Base-by-base conservation (phyloP, 257 asterid species). In the Gardenia jasminoides region DNA sequence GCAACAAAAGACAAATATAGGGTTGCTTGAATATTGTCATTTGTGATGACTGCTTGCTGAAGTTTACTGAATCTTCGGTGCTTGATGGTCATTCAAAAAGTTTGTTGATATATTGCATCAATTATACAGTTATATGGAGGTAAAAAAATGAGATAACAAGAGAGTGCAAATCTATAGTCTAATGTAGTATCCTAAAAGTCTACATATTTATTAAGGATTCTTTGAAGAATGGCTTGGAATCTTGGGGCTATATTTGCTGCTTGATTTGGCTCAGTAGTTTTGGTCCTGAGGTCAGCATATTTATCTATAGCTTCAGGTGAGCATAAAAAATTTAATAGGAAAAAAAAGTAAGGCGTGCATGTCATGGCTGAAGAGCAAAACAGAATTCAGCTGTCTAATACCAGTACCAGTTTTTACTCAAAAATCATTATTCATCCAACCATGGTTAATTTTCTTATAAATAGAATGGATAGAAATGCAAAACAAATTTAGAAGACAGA, bases 301-400 rank as follows among this genome's bases (percentile, higher is more conserved):
- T 94, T 98, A 84, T 94, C 99, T 76, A 94, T 91, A 70, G 98
- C 97, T 89, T 94, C 93, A 78, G 96, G 97, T 94, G 90, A 78
- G 44, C 44, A 71, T 61, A 80, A 43, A 85, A 82, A 80, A 33
- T 33, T 79, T 6, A 68, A 76, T 16, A 33, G 24, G n/a, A n/a
- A 78, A 56, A 7, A 64, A 15, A 26, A 69, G 39, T n/a, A 17
- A 71, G 33, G n/a, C 24, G 24, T 41, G 12, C 22, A 62, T 28
- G 64, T 43, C 75, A 62, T 19, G n/a, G 70, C 28, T 36, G 47
- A 69, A 19, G 33, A 70, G 50, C n/a, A 33, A 12, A 7, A 39
- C 74, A 69, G 58, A 43, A 12, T 78, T 52, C 43, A 41, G 13
- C 20, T 58, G 56, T 8, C 9, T 31, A 52, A 54, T 16, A 64